Conservation (phyloP, 805 yeast genomes). For the Pichia ethanolica region DNA sequence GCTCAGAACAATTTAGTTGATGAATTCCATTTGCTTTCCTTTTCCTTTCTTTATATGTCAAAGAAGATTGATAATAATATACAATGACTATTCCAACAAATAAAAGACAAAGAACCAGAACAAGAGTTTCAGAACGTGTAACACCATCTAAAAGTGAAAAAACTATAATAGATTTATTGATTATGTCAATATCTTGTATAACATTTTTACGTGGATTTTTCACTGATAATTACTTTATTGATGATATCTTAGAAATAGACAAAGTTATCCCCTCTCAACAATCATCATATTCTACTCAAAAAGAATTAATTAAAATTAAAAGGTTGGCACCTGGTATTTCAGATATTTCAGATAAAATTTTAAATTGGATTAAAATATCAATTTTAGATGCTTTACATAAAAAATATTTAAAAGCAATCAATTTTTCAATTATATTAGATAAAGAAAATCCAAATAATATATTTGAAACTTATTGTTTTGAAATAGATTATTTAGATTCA, state of each 20-base stretch:
- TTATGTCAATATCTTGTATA: slow-evolving; percentile 50
- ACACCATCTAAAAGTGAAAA: slow-evolving; percentile 31
- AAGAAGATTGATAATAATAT: too few species aligned
- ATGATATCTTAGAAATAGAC: slow-evolving; percentile 36
- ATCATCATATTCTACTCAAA: neutral
- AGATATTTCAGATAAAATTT: slow-evolving; percentile 38
- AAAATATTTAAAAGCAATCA: slow-evolving; percentile 37
- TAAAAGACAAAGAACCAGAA: neutral
- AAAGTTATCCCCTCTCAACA: slow-evolving; percentile 19
- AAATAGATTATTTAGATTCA: slow-evolving; percentile 32
- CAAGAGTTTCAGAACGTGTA: slow-evolving; percentile 16
- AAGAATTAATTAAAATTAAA: slow-evolving; percentile 37
- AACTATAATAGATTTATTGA: slow-evolving; percentile 40
- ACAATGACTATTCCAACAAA: neutral
- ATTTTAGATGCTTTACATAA: slow-evolving; percentile 37
- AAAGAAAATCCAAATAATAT: slow-evolving; percentile 35
- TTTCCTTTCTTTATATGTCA: neutral
- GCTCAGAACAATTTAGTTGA: neutral
- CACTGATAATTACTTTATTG: slow-evolving; percentile 46
- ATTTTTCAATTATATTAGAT: slow-evolving; percentile 39
- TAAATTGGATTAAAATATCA: slow-evolving; percentile 50
- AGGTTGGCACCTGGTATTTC: slow-evolving; percentile 40
- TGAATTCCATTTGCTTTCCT: too few species aligned
- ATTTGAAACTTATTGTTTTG: slow-evolving; percentile 45
- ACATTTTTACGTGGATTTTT: slow-evolving; percentile 51